Conservation (phyloP, 176 grass and related monocot species). For the Ananas comosus region DNA sequence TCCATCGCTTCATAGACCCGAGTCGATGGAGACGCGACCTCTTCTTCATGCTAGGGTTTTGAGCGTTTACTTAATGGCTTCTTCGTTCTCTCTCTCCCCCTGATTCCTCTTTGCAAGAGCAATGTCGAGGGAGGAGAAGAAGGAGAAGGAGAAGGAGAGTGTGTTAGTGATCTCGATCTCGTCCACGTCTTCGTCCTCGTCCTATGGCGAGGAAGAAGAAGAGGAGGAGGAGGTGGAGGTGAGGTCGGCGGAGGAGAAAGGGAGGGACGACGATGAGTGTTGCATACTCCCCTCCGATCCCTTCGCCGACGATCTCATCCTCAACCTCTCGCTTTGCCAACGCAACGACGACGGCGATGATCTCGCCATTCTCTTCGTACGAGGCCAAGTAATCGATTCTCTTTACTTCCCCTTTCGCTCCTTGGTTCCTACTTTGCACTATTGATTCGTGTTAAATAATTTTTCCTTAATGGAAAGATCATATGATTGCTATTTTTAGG, state of each 20-base stretch:
- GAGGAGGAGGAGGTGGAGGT: slow-evolving; percentile 32
- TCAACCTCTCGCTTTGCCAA: slow-evolving; percentile 1
- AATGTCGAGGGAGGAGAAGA: not conserved
- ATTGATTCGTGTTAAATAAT: too few species aligned
- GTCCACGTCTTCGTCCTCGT: too few species aligned
- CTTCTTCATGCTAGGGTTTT: too few species aligned
- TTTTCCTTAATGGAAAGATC: not conserved
- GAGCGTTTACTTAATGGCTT: too few species aligned
- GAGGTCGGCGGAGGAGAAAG: slow-evolving; percentile 41
- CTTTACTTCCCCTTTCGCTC: not conserved
- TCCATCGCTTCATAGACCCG: too few species aligned
- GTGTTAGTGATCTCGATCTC: too few species aligned
- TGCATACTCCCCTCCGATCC: slow-evolving; percentile 47
- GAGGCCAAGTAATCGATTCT: slow-evolving; percentile 40
- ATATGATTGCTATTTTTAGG: too few species aligned
- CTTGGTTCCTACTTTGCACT: not conserved
- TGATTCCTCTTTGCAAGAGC: too few species aligned
- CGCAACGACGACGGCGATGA: slow-evolving; percentile 17
- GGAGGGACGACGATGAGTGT: slow-evolving; percentile 50
- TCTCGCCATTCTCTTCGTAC: slow-evolving; percentile 40
- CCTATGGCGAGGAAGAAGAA: not conserved
- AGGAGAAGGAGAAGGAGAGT: slow-evolving; percentile 12
- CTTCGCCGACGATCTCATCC: slow-evolving; percentile 1
- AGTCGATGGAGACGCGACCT: too few species aligned
- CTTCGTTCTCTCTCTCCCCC: too few species aligned